Evolutionary conservation across 2,329 filamentous ascomycete species (phyloP).

Genomic region (Colletotrichum gigasporum): DNA sequence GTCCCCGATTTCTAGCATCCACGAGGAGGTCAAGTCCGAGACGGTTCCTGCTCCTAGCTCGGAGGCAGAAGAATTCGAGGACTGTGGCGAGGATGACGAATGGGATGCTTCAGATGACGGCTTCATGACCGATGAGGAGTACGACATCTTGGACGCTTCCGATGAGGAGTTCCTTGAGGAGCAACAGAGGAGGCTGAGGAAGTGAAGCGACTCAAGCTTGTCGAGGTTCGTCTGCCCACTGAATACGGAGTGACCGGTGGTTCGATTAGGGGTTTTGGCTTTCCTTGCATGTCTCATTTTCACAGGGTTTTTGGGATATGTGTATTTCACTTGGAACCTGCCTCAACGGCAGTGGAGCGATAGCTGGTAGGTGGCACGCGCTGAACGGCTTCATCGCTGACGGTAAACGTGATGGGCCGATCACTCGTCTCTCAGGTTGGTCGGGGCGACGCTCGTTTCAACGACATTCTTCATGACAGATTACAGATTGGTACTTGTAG

Average conservation of each 20-base stretch:
- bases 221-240: background rate
- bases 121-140: conserved; percentile 97
- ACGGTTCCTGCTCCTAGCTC: conserved; percentile 54
- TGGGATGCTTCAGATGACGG: conserved; percentile 74
- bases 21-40: conserved; percentile 66
- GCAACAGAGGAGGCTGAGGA: conserved; percentile 54
- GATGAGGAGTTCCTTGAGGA: conserved; percentile 82
- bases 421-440: conserved; percentile 15
- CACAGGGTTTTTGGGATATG: conserved; percentile 16
- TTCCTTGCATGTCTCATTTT: conserved; percentile 27
- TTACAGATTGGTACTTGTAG: conserved; percentile 33
- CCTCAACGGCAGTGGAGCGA: conserved; percentile 3
- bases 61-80: conserved; percentile 60
- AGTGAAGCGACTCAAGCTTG: conserved; percentile 39
- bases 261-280: conserved; percentile 16
- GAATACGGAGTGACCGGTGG: conserved; percentile 26
- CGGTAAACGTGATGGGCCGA: conserved; percentile 5
- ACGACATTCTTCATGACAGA: conserved; percentile 24
- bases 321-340: conserved; percentile 18
- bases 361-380: background rate
- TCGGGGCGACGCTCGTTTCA: conserved; percentile 25
- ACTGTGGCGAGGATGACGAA: conserved; percentile 66
- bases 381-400: background rate
- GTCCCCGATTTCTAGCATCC: conserved; percentile 83
- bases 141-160: conserved; percentile 94